phyloP scores from a whole-genome alignment of 2,329 filamentous ascomycete genomes.

The Colletotrichum kahawae region DNA sequence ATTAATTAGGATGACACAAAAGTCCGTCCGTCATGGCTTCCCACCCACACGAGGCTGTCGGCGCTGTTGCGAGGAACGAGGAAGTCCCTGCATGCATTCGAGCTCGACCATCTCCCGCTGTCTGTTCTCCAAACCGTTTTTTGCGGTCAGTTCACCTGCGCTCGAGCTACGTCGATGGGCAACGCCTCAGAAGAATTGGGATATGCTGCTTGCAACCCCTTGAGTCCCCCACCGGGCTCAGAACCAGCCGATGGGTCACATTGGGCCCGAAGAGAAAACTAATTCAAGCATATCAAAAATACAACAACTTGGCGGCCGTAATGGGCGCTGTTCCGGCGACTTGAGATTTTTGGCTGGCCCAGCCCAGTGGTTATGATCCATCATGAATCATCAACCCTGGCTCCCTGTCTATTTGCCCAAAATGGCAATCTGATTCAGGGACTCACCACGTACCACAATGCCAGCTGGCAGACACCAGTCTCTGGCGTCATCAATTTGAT shows the following conservation, averaged over 20 bases:
- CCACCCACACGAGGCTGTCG: background rate
- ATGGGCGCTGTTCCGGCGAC: background rate
- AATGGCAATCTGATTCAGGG: slow-evolving; percentile 1
- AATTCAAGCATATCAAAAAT: background rate
- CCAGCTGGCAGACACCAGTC: background rate
- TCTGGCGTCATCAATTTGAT: slow-evolving; percentile 12
- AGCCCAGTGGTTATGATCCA: background rate
- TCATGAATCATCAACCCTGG: slow-evolving; percentile 19
- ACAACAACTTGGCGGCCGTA: background rate
- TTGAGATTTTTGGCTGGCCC: background rate
- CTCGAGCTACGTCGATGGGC: background rate
- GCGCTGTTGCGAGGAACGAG: background rate
- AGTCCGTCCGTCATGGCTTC: slow-evolving; percentile 8
- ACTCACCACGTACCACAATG: background rate
- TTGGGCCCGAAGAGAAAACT: background rate
- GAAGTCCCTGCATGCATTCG: slow-evolving; percentile 17
- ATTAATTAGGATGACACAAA: slow-evolving; percentile 14
- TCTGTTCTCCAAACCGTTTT: slow-evolving; percentile 16
- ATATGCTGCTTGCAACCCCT: background rate
- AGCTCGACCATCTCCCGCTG: slow-evolving; percentile 6
- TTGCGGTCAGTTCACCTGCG: background rate
- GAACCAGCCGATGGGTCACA: background rate
- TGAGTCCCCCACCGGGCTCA: background rate
- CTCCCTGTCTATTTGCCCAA: slow-evolving; percentile 5
- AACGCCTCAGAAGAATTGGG: background rate